Conservation (phyloP, 768 basidiomycete genomes). For the Lactarius tabidus region DNA sequence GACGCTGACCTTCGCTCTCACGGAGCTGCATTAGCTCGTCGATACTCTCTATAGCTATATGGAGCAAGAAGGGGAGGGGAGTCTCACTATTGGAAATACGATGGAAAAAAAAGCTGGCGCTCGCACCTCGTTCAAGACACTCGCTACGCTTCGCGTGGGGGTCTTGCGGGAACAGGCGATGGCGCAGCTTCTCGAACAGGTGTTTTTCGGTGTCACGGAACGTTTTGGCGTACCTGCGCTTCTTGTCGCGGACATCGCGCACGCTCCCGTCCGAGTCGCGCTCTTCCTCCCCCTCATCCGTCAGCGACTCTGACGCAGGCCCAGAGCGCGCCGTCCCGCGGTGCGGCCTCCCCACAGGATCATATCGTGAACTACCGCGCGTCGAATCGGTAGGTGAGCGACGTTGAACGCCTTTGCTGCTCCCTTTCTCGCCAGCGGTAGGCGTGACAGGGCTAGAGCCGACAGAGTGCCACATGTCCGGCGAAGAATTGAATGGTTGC, state of each 20-base stretch:
- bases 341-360: slow-evolving; percentile 12
- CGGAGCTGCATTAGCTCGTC: slow-evolving; percentile 17
- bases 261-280: slow-evolving; percentile 23
- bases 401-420: slow-evolving; percentile 1
- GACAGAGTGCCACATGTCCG: slow-evolving; percentile 16
- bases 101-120: not conserved
- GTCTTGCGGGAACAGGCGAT: slow-evolving; percentile 21
- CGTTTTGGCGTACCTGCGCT: slow-evolving; percentile 22
- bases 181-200: slow-evolving; percentile 22
- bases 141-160: slow-evolving; percentile 23
- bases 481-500: slow-evolving; percentile 5
- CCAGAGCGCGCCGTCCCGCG: slow-evolving; percentile 3
- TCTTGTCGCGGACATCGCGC: slow-evolving; percentile 21
- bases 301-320: slow-evolving; percentile 7
- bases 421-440: slow-evolving; percentile 8
- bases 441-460: slow-evolving; percentile 2
- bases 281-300: slow-evolving; percentile 24
- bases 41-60: slow-evolving; percentile 21
- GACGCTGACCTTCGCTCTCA: slow-evolving; percentile 10
- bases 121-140: slow-evolving; percentile 23
- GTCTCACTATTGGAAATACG: not conserved
- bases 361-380: slow-evolving; percentile 14
- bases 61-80: not conserved
- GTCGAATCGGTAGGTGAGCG: slow-evolving; percentile 17
- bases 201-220: slow-evolving; percentile 23